Base-by-base conservation (phyloP, 169 alveolate genomes). In the Eimeria zaria region DNA sequence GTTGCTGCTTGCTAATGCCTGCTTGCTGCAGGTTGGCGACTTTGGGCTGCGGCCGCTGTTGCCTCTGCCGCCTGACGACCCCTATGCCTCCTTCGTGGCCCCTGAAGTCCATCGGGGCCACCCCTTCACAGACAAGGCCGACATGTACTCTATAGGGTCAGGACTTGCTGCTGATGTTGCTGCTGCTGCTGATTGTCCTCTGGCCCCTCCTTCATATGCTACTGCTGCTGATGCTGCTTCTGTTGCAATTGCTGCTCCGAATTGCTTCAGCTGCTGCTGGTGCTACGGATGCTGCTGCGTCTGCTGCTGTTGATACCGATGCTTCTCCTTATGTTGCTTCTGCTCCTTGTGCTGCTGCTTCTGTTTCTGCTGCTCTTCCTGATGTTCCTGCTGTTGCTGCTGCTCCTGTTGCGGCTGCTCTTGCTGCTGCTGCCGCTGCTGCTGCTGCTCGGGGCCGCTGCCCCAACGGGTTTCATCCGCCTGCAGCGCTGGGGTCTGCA, bases 101-200 rank as follows among this genome's bases (percentile, higher is more conserved):
- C 90, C 90, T 46, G 90, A 81, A 51, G 90, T 81, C 36, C 71
- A 8, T 27, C 4, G 73, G 14, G 90, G 90, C 20, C 71, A 51
- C 46, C 67, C 67, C 2, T 81, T 81, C 71, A 81, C 91, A 8
- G 96, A 91, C 73, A 74, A 78, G 46, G 96, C 96, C 0, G 96
- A 91, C 83, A 91, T 91, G 90, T 91, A 91, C 36, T 91, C 96
- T 5, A 78, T 91, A 0, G 96, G 96, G 96, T 91, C 46, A 33
- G 96, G 11, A 0, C 46, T 18, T 85, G 93, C 55, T 81, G 67
- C 27, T 81, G 90, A 69, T 27, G 67, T 18, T 81, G 73, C 90
- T 81, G 73, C 87, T 36, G 62, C 62, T n/a, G 36, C 7, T 36
- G 14, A 58, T 30, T 14, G 44, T 81, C 44, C 58, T 81, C 71